These are phyloP conservation scores for Phytopythium kandeliae DNA, from an alignment of 352 stramenopile genomes.

Conservation along the genomic window DNA sequence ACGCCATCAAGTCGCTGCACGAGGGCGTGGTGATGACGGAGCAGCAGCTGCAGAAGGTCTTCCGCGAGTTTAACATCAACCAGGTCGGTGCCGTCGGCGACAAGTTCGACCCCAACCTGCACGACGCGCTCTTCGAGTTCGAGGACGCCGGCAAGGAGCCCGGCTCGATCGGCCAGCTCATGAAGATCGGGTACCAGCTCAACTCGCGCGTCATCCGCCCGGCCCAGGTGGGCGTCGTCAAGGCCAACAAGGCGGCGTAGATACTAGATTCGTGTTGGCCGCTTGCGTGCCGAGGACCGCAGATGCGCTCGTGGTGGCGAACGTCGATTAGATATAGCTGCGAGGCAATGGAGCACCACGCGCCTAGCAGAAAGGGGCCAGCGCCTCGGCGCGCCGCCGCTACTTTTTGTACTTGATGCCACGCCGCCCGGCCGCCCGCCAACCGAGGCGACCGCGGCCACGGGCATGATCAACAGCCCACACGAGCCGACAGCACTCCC, in stretches of 20 bases:
- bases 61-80: conserved; percentile 87
- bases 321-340: conserved; percentile 7
- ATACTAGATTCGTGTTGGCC: too few species aligned
- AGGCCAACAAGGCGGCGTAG: conserved; percentile 34
- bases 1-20: conserved; percentile 68
- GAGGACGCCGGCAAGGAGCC: conserved; percentile 83
- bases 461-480: neutral
- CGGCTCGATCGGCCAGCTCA: conserved; percentile 94
- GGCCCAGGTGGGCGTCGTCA: conserved; percentile 93
- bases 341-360: neutral
- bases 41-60: conserved; percentile 94
- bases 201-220: conserved; percentile 95
- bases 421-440: neutral
- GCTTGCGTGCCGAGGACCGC: too few species aligned
- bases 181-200: conserved; percentile 96
- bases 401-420: neutral
- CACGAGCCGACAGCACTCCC: neutral
- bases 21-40: conserved; percentile 95
- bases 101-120: conserved; percentile 97
- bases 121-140: conserved; percentile 98
- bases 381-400: neutral
- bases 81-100: conserved; percentile 93
- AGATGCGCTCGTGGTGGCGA: neutral
- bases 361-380: too few species aligned
- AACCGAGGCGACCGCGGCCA: neutral